Base-by-base conservation (phyloP, 2,329 filamentous ascomycete genomes). In the Diplodia sapinea region DNA sequence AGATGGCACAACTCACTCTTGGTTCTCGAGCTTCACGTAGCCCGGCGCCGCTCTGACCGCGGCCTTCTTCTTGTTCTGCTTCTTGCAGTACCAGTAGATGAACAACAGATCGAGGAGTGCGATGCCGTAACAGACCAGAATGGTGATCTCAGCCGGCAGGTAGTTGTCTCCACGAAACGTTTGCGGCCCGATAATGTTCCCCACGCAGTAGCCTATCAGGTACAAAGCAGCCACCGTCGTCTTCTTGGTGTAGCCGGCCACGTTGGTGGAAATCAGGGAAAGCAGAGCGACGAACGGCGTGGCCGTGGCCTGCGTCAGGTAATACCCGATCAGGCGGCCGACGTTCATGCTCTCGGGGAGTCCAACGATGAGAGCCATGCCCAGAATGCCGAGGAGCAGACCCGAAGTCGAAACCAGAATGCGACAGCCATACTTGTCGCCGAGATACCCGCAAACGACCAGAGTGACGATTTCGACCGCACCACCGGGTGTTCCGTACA, bases 401-500 rank as follows among this genome's bases (percentile, higher is more conserved):
- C 87, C 87, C 1, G 76, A 79, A 15, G 82, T 81, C 69, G 83
- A 83, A 55, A 87, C 80, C 1, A 90, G 79, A 68, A 90, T 80
- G 9, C 88, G 84, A 70, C 89, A 85, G 20, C 82, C 80, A 55
- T 82, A 83, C 26, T 79, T 81, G 71, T 89, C 86, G 54, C 87
- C 87, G 0, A 88, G 77, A 72, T 83, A 86, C 47, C 84, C 86
- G 68, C 82, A 86, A 3, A 81, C 72, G 15, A 90, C 76, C 11
- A 90, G 77, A 0, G 84, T 80, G 33, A 90, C 78, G 26, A 91
- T 81, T 77, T 91, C 87, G 40, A 91, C 83, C 0, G 85, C 88
- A 4, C 89, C 89, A 9, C 86, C 87, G 0, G 89, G 89, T 0
- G 85, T 86, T 51, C 88, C 88, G 69, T 90, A 86, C 1, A 91